Evolutionary conservation across 192 early-diverging fungal genomes (phyloP).

Genomic region (Diversispora eburnea): DNA sequence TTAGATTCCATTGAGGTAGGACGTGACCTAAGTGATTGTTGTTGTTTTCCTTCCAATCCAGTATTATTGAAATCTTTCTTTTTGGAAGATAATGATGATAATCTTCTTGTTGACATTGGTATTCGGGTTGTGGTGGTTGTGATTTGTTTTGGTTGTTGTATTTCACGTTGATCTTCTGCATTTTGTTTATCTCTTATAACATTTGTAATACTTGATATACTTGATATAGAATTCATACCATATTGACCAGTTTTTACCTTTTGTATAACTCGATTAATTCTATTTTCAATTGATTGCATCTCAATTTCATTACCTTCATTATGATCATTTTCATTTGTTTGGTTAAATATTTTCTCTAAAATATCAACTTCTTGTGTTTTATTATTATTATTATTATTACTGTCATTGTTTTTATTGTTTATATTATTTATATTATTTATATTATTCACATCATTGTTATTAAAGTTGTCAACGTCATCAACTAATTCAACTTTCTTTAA

Average conservation of each 20-base stretch:
- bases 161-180: too few species aligned
- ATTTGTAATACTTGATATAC: not conserved
- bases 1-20: too few species aligned
- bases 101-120: too few species aligned
- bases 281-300: slow-evolving; percentile 19
- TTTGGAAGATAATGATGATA: too few species aligned
- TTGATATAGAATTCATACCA: not conserved
- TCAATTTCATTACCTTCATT: not conserved
- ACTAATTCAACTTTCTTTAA: not conserved
- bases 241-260: slow-evolving; percentile 21
- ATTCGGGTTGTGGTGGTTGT: too few species aligned
- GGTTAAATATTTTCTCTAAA: slow-evolving; percentile 19
- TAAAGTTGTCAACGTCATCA: not conserved
- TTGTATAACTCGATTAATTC: slow-evolving; percentile 21
- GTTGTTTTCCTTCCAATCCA: too few species aligned
- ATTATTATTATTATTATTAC: not conserved
- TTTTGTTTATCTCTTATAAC: too few species aligned
- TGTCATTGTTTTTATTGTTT: not conserved
- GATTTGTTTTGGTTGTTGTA: too few species aligned
- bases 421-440: not conserved
- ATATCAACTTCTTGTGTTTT: slow-evolving; percentile 23
- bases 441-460: not conserved
- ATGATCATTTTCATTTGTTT: not conserved
- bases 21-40: too few species aligned
- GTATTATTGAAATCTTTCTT: too few species aligned